These are phyloP conservation scores for Pilatotrama ljubarskyi DNA, from an alignment of 768 basidiomycete genomes.

Conservation along the genomic window DNA sequence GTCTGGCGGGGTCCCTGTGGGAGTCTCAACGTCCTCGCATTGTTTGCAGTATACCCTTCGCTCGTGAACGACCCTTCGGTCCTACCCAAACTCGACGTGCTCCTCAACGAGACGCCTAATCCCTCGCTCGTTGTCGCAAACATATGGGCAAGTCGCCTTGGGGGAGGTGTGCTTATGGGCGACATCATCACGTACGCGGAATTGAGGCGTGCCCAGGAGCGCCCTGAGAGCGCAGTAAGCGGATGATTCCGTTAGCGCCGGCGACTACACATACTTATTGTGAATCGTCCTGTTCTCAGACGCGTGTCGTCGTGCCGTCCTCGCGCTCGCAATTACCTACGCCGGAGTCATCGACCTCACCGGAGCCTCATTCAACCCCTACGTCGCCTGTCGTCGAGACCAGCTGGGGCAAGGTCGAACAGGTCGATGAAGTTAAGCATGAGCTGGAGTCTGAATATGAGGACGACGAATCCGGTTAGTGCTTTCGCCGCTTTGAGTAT, in stretches of 20 bases:
- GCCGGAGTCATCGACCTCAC: constrained; percentile 15
- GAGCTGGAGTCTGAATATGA: constrained; percentile 9
- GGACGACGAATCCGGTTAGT: not conserved
- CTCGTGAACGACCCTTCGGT: not conserved
- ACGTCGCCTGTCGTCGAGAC: constrained; percentile 9
- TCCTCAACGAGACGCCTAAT: constrained; percentile 6
- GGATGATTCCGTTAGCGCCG: too few relatives aligned
- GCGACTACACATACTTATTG: too few relatives aligned
- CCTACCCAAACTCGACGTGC: constrained; percentile 7
- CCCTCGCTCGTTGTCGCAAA: not conserved
- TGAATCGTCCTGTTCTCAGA: not conserved
- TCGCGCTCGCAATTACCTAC: constrained; percentile 10
- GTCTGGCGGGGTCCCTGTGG: not conserved
- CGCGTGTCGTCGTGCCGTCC: not conserved
- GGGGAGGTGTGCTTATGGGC: not conserved
- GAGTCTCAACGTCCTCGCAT: not conserved
- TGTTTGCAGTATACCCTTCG: constrained; percentile 18
- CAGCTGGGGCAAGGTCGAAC: constrained; percentile 3
- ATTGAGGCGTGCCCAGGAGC: not conserved
- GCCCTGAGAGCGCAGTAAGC: not conserved
- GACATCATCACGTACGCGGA: constrained; percentile 17
- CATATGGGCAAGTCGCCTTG: constrained; percentile 17
- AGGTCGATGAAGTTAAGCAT: constrained; percentile 10
- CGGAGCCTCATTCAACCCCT: constrained; percentile 8
- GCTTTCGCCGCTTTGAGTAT: not conserved